Evolutionary conservation across 2,329 filamentous ascomycete genomes (phyloP), one percentile per base, ranked within the genome.

Genomic region (Trichoderma gracile): DNA sequence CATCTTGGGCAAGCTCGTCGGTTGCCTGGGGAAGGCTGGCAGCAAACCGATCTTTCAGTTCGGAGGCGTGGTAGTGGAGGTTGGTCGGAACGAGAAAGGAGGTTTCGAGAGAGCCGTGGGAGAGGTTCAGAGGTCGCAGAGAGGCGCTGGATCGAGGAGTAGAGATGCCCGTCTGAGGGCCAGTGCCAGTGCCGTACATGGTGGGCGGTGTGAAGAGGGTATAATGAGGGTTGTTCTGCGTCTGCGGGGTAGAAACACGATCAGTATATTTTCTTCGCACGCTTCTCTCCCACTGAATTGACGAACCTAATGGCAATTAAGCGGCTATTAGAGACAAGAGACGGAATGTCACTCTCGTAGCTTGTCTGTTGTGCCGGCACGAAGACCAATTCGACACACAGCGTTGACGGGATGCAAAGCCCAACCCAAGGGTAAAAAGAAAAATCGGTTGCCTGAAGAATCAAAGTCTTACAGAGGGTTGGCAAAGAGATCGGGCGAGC

Each of bases 1-100:
- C 95, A 82, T 99, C 96, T 76, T 94, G 93, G 67, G 95, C 96
- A 69, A 98, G 87, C 82, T 99, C 95, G 76, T 99, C 95, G 76
- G 96, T 99, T 65, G 95, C 91, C 73, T 89, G 84, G 61, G 96
- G 96, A 71, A 99, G 85, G 69, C 89, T 92, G 54, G 91, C 85
- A 69, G 88, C 86, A 80, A 99, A 99, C 70, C 88, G 86, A 72
- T 97, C 93, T 83, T 94, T 96, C 75, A 98, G 84, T 81, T 97
- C 92, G 67, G 93, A 90, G 72, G 95, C 95, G 78, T 95, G 93
- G 83, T 96, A 99, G 80, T 99, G 95, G 68, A 97, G 87, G 73
- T 89, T 91, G 71, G 95, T 98, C 65, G 95, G 94, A 75, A 99
- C 91, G 74, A 97, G 89, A 78, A 99, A 95, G 61, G 92, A 94